phyloP scores from a whole-genome alignment of 1,284 basidiomycete genomes.

The Anthracocystis setariae region DNA sequence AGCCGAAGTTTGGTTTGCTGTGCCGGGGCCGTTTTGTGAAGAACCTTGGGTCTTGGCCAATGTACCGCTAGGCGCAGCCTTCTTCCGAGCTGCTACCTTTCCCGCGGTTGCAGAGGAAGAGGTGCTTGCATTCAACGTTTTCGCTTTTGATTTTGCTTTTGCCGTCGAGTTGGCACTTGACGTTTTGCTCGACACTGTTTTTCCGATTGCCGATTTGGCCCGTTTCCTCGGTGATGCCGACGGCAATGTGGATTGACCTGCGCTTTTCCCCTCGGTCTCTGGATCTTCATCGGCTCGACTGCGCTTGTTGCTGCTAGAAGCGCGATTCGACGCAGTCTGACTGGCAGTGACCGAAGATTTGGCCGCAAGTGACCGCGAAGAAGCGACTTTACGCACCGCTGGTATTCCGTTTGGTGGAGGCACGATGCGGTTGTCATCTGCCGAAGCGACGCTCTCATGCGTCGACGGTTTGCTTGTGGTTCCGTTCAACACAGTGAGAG shows the following conservation, averaged over 20 bases:
- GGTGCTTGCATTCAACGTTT: background rate
- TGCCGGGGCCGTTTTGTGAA: background rate
- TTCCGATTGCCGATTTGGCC: constrained; percentile 2
- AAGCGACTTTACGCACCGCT: constrained; percentile 14
- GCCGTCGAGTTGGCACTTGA: background rate
- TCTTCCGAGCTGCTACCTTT: constrained; percentile 1
- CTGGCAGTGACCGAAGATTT: background rate
- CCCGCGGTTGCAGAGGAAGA: background rate
- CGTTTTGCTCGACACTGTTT: constrained; percentile 6
- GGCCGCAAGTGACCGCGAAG: constrained; percentile 21
- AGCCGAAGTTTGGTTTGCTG: background rate
- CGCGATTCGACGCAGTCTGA: background rate
- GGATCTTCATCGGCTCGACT: constrained; percentile 3
- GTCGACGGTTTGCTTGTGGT: background rate
- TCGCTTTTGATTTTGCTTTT: constrained; percentile 7
- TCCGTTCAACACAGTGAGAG: background rate
- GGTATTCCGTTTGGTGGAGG: constrained; percentile 13
- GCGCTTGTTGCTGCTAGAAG: constrained; percentile 17
- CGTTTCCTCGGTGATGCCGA: constrained; percentile 21
- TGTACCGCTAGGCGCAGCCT: constrained; percentile 1
- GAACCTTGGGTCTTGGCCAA: background rate
- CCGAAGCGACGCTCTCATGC: constrained; percentile 13
- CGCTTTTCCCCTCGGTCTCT: background rate
- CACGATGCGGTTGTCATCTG: constrained; percentile 23
- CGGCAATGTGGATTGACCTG: background rate